Conservation (phyloP, 306 rosid genomes). For the Corylus americana region DNA sequence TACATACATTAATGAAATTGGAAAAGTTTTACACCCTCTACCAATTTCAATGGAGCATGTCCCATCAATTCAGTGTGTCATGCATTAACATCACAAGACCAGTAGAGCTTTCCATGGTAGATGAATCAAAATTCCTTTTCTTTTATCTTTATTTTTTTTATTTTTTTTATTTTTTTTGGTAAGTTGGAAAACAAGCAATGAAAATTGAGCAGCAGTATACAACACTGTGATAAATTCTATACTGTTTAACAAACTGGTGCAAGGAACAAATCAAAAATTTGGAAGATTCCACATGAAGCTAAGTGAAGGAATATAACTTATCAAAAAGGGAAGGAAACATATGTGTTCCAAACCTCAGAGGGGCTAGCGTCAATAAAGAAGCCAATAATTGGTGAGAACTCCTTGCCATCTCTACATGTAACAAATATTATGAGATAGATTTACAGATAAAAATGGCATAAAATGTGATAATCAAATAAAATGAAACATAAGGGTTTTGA, state of each 20-base stretch:
- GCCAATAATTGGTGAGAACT: constrained; percentile 78
- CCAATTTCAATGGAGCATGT: too few species aligned
- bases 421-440: constrained; percentile 1
- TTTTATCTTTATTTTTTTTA: too few species aligned
- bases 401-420: constrained; percentile 68
- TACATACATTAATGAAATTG: neutral
- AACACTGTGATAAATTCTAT: too few species aligned
- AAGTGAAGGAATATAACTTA: neutral
- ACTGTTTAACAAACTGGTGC: neutral
- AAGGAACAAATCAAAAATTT: neutral
- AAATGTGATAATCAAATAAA: neutral
- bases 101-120: too few species aligned
- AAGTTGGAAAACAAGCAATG: neutral
- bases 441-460: neutral
- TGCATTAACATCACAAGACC: too few species aligned
- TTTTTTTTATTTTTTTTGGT: too few species aligned
- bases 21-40: neutral
- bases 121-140: too few species aligned
- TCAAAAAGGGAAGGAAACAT: neutral
- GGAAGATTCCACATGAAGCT: neutral
- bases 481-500: neutral
- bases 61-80: too few species aligned
- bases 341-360: constrained; percentile 57
- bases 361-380: constrained; percentile 60
- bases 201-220: neutral